Conservation (phyloP, 495 filamentous ascomycete genomes). For the Penicillium paxilli region DNA sequence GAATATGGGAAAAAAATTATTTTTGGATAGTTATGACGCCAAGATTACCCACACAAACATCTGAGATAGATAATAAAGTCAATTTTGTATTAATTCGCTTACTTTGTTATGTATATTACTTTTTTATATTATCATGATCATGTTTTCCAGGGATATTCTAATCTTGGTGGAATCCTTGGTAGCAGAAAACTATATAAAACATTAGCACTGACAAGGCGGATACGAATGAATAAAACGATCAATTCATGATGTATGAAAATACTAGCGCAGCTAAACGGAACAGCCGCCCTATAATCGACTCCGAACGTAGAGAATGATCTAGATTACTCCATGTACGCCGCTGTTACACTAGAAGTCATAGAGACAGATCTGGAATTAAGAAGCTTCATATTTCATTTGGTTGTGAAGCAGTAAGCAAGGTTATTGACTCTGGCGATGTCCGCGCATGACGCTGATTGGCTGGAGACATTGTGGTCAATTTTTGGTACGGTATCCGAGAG, state of each 20-base stretch:
- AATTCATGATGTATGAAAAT: no score
- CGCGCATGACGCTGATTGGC: no score
- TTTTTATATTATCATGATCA: constrained; percentile 20
- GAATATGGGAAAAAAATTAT: no score
- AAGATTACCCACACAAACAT: constrained; percentile 8
- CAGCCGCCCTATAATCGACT: neutral
- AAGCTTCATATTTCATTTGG: no score
- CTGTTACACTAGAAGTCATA: neutral
- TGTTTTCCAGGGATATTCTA: neutral
- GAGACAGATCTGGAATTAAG: neutral
- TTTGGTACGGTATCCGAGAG: neutral
- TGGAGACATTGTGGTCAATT: no score
- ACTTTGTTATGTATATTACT: neutral
- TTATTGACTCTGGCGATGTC: no score
- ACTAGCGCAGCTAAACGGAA: no score
- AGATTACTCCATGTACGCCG: neutral
- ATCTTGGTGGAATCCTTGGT: constrained; percentile 5
- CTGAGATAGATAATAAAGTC: constrained; percentile 9
- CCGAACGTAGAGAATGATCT: neutral
- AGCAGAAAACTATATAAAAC: constrained; percentile 14
- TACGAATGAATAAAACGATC: neutral
- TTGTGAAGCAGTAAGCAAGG: no score
- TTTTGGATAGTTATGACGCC: no score
- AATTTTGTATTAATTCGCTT: constrained; percentile 4
- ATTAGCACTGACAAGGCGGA: constrained; percentile 7